Percentiles rank a stretch among this genome's conserved stretches.
phyloP scores from a whole-genome alignment of 176 grass and related monocot species.

The Zoysia pacifica region DNA sequence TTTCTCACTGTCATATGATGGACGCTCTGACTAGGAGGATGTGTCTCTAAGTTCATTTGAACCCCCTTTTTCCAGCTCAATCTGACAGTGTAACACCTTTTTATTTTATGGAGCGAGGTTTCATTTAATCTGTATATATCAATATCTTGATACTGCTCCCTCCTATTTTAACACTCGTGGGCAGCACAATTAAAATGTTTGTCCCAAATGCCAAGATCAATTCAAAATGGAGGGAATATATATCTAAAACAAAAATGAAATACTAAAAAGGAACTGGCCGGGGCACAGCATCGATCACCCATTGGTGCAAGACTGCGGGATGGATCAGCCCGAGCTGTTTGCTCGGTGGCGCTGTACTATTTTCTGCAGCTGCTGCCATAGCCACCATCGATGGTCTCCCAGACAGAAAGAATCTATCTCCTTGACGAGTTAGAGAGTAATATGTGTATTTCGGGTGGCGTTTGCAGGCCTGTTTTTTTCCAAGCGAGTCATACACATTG shows the following conservation, averaged over 20 bases:
- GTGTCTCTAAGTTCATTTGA: neutral
- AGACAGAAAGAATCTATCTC: neutral
- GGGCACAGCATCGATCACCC: neutral
- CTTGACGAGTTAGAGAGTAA: too few species aligned
- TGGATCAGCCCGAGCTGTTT: conserved; percentile 50
- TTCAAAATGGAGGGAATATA: too few species aligned
- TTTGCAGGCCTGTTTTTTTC: too few species aligned
- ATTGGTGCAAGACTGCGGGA: conserved; percentile 21
- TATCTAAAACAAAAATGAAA: neutral
- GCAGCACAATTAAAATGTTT: too few species aligned
- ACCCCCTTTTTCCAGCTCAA: neutral
- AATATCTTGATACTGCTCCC: too few species aligned
- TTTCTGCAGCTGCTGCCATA: conserved; percentile 31
- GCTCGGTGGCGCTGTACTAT: conserved; percentile 58
- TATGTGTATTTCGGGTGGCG: too few species aligned
- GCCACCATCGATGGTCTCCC: conserved; percentile 46
- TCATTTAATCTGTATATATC: too few species aligned
- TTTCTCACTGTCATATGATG: conserved; percentile 28
- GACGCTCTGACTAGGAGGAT: conserved; percentile 10
- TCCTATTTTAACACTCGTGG: too few species aligned
- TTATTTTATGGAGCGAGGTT: too few species aligned
- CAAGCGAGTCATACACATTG: too few species aligned
- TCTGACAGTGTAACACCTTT: neutral
- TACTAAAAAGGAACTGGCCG: neutral
- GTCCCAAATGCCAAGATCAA: too few species aligned